Evolutionary conservation across 2,329 filamentous ascomycete species (phyloP).

Genomic region (Cadophora sp.): DNA sequence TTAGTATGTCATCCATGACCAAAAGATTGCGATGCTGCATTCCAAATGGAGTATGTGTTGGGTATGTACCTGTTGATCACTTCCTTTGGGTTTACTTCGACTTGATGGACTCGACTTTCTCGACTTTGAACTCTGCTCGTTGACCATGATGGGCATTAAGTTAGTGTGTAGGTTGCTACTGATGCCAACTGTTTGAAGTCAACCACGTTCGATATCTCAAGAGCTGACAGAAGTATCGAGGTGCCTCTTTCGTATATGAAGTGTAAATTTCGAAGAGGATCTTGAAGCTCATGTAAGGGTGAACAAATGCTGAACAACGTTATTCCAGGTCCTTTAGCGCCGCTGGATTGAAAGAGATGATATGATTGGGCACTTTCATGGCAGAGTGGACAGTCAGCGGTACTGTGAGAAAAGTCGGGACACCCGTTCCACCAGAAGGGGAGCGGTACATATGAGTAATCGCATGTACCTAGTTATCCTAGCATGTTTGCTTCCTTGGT

Average conservation of each 20-base stretch:
- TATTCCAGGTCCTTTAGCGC: background rate
- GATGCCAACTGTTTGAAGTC: background rate
- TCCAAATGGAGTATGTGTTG: background rate
- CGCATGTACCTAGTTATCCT: conserved; percentile 3
- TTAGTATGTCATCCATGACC: background rate
- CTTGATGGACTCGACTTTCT: background rate
- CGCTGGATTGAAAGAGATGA: background rate
- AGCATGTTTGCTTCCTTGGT: background rate
- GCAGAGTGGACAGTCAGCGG: conserved; percentile 4
- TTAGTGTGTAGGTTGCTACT: background rate
- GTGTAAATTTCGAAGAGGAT: too few relatives aligned
- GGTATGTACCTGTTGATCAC: background rate
- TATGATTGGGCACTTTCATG: background rate
- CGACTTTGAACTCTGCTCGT: background rate
- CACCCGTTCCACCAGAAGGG: background rate
- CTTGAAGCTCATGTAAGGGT: conserved; percentile 1
- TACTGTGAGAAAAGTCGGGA: background rate
- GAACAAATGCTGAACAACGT: conserved; percentile 14
- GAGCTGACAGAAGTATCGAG: background rate
- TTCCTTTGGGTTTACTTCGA: background rate
- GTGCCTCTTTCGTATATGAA: background rate
- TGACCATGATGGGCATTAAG: background rate
- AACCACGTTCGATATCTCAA: background rate
- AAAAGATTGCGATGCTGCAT: background rate
- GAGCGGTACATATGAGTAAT: conserved; percentile 15